Conservation (phyloP, 148 eudicot genomes). For the Polygonum aviculare region DNA sequence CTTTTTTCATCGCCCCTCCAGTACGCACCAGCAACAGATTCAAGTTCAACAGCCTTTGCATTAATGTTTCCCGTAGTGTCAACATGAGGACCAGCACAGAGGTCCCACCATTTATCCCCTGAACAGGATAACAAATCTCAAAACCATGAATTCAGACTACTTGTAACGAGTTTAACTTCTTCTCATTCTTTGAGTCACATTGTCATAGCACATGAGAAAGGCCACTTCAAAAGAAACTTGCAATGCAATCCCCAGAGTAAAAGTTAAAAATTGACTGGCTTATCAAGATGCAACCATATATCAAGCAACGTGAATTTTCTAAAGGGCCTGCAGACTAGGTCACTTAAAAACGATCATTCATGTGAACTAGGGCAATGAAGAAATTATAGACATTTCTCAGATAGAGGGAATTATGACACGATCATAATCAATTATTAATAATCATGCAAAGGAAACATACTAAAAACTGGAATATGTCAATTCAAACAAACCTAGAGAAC, state of each 20-base stretch:
- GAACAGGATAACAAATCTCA: not conserved
- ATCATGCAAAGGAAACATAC: not conserved
- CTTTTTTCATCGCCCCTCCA: conserved; percentile 92
- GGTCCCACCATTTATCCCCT: conserved; percentile 99
- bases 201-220: not conserved
- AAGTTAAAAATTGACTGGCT: not conserved
- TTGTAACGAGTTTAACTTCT: no score
- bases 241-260: not conserved
- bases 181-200: not conserved
- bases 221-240: not conserved
- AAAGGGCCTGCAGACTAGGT: not conserved
- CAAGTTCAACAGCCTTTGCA: conserved; percentile 85
- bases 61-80: conserved; percentile 88
- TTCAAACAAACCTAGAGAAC: not conserved
- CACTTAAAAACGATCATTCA: not conserved
- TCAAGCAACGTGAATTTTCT: not conserved
- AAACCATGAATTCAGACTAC: not conserved
- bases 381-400: not conserved
- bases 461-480: not conserved
- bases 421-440: no score
- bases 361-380: not conserved
- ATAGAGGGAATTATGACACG: no score
- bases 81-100: conserved; percentile 99
- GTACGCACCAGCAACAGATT: conserved; percentile 99
- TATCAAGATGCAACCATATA: not conserved